Conservation (phyloP, 2,329 filamentous ascomycete species). For the Cercospora sp. region DNA sequence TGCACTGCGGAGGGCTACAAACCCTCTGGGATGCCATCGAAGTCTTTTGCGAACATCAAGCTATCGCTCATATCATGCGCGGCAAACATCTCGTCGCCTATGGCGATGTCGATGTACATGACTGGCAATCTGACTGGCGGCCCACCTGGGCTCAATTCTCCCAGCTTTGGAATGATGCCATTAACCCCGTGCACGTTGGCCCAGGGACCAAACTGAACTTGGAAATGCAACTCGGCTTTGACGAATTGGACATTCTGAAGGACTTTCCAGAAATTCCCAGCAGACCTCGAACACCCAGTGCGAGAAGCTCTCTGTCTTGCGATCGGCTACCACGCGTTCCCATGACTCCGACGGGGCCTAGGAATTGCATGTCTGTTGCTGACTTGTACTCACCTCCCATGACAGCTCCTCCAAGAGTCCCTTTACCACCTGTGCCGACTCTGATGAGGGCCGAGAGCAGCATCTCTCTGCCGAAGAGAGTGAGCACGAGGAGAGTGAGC, state of each 20-base stretch:
- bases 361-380: slow-evolving; percentile 2
- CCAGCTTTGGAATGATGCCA: slow-evolving; percentile 23
- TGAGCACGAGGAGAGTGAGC: slow-evolving; percentile 12
- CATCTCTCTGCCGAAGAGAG: slow-evolving; percentile 11
- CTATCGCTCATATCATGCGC: slow-evolving; percentile 17
- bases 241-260: slow-evolving; percentile 12
- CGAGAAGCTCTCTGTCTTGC: slow-evolving; percentile 1
- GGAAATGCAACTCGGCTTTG: slow-evolving; percentile 17
- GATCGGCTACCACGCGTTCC: neutral
- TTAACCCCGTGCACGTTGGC: slow-evolving; percentile 17
- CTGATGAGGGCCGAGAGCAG: neutral
- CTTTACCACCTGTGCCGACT: slow-evolving; percentile 6
- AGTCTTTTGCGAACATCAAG: slow-evolving; percentile 14
- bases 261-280: slow-evolving; percentile 3
- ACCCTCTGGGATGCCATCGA: slow-evolving; percentile 25
- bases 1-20: slow-evolving; percentile 25
- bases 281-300: slow-evolving; percentile 6
- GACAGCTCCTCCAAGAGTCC: slow-evolving; percentile 8
- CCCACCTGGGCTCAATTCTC: slow-evolving; percentile 23
- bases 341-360: neutral
- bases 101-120: slow-evolving; percentile 22
- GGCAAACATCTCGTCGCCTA: slow-evolving; percentile 20
- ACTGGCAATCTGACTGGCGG: slow-evolving; percentile 23
- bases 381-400: slow-evolving; percentile 7
- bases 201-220: slow-evolving; percentile 18